Evolutionary conservation across 495 filamentous ascomycete species (phyloP).

Genomic region (Acidomyces sp.): DNA sequence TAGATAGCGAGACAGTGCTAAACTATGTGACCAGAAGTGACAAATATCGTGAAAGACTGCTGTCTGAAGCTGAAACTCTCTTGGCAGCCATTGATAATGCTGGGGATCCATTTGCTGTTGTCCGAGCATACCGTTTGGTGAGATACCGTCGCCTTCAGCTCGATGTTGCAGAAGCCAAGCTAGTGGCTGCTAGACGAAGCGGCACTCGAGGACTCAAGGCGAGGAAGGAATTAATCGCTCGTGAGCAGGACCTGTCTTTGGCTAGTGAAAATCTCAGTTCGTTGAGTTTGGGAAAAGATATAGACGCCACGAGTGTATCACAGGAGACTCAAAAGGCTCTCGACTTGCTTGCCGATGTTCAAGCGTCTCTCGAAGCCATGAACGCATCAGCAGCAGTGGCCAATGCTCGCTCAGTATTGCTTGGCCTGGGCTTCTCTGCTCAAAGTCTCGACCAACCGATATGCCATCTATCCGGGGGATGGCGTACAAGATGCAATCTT

Average conservation of each 20-base stretch:
- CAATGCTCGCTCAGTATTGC: slow-evolving; percentile 21
- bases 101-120: slow-evolving; percentile 41
- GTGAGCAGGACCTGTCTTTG: slow-evolving; percentile 48
- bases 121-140: slow-evolving; percentile 47
- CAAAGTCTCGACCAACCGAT: slow-evolving; percentile 42
- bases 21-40: slow-evolving; percentile 57
- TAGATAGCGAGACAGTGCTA: slow-evolving; percentile 37
- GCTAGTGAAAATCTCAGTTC: slow-evolving; percentile 21
- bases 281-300: not conserved
- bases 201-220: slow-evolving; percentile 60
- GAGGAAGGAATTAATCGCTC: slow-evolving; percentile 50
- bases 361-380: slow-evolving; percentile 16
- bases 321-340: slow-evolving; percentile 22
- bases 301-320: slow-evolving; percentile 16
- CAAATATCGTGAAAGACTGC: slow-evolving; percentile 39
- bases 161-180: slow-evolving; percentile 52
- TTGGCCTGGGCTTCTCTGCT: slow-evolving; percentile 60
- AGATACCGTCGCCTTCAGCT: slow-evolving; percentile 44
- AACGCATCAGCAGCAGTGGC: slow-evolving; percentile 23
- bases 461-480: slow-evolving; percentile 59
- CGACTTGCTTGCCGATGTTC: slow-evolving; percentile 23
- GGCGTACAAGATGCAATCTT: slow-evolving; percentile 60
- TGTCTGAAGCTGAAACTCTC: slow-evolving; percentile 24
- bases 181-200: slow-evolving; percentile 57
- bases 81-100: slow-evolving; percentile 34